Evolutionary conservation across 1,284 basidiomycete species (phyloP), one percentile per base, ranked within the genome.

Genomic region (Psilocybe mexicana): DNA sequence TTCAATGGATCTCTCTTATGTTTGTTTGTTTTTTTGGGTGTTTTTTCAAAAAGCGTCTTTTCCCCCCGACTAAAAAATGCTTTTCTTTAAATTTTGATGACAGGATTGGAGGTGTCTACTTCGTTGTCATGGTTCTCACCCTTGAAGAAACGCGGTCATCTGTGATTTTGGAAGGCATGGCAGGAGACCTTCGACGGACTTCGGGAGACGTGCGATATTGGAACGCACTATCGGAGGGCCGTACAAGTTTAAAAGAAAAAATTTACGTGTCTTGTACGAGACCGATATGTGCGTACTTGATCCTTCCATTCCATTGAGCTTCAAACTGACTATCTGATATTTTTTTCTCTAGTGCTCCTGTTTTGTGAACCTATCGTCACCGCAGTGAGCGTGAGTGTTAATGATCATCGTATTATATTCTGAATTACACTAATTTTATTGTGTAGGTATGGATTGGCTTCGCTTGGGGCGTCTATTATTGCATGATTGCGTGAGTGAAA

Each of bases 1-100:
- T 92, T 14, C 84, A 90, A 69, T 91, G 88, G 87, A 79, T 92
- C 30, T 82, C 85, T 58, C 72, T 84, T 59, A 88, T 86, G 83
- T 83, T 25, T 8, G 48, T 54, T 30, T 25, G 26, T 7, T 12
- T 40, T 24, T 36, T 45, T 6, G 18, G 30, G 43, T 49, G 8
- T 7, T 38, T 25, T 43, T 6, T n/a, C n/a, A n/a, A n/a, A n/a
- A n/a, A n/a, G n/a, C n/a, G n/a, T n/a, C n/a, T n/a, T n/a, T n/a
- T n/a, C 30, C 30, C 30, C 8, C 12, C 18, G 10, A 5, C 33
- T 35, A 10, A 28, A 43, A 43, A 12, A 8, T 44, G 11, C 10
- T 14, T 12, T 7, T 38, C 14, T 12, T 43, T 44, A 12, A 18
- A 18, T 40, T 48, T 42, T 40, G 28, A 10, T 44, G 14, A 35